Evolutionary conservation across 495 filamentous ascomycete genomes (phyloP).

Genomic region (Cairneyella variabilis): DNA sequence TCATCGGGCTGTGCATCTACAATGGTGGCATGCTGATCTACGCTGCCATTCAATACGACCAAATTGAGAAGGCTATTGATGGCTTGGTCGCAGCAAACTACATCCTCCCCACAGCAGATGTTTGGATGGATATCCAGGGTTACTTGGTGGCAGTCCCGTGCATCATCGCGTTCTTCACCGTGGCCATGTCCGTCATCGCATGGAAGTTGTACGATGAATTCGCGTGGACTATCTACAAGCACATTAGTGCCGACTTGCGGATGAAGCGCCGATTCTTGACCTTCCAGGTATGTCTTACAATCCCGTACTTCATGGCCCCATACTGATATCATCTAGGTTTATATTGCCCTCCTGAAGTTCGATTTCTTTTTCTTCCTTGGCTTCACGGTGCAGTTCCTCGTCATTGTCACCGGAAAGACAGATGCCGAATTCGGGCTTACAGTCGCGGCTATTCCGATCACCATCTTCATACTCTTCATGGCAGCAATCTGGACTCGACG

Average conservation of each 20-base stretch:
- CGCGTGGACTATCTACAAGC: constrained; percentile 98
- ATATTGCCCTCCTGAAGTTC: constrained; percentile 96
- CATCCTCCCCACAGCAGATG: constrained; percentile 35
- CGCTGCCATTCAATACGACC: constrained; percentile 84
- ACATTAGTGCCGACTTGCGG: constrained; percentile 93
- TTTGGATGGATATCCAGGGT: constrained; percentile 67
- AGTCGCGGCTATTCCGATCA: constrained; percentile 82
- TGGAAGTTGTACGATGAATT: constrained; percentile 98
- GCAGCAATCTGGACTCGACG: constrained; percentile 81
- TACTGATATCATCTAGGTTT: constrained; percentile 65
- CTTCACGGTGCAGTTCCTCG: constrained; percentile 95
- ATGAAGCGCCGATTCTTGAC: constrained; percentile 96
- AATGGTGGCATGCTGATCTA: constrained; percentile 90
- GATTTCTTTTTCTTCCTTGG: constrained; percentile 99
- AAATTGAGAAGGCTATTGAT: constrained; percentile 70
- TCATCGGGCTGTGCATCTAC: constrained; percentile 91
- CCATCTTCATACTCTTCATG: constrained; percentile 77
- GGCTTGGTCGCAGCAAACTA: background rate
- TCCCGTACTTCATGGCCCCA: background rate
- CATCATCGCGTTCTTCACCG: constrained; percentile 71
- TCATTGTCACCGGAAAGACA: constrained; percentile 66
- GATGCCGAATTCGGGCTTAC: constrained; percentile 81
- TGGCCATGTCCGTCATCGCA: constrained; percentile 69
- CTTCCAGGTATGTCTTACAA: constrained; percentile 67
- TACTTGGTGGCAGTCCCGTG: constrained; percentile 83